phyloP scores from a whole-genome alignment of 1,284 basidiomycete genomes.

The Xerocomus amazonicus region DNA sequence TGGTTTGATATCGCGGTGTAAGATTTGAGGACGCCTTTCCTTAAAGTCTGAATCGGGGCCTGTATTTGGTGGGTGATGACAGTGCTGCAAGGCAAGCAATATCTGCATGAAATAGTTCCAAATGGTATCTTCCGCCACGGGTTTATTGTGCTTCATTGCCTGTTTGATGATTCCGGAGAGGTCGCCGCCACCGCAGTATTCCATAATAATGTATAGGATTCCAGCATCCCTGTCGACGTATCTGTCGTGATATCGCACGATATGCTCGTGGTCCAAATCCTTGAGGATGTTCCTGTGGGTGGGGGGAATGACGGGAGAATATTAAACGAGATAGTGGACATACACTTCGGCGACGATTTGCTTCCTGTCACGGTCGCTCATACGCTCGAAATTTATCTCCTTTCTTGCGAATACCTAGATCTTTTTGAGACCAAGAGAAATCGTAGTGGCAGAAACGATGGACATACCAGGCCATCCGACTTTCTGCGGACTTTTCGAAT shows the following conservation, averaged over 20 bases:
- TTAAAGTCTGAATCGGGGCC: constrained; percentile 41
- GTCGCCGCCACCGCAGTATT: constrained; percentile 95
- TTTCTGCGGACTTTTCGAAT: constrained; percentile 90
- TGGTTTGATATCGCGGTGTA: constrained; percentile 95
- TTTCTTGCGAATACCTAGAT: constrained; percentile 83
- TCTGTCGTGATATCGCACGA: constrained; percentile 91
- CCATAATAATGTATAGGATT: constrained; percentile 94
- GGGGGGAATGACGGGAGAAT: neutral
- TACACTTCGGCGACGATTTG: constrained; percentile 99
- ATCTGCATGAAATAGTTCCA: constrained; percentile 97
- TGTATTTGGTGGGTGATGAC: constrained; percentile 74
- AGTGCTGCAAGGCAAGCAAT: constrained; percentile 85
- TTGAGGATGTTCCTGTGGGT: constrained; percentile 85
- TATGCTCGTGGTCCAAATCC: constrained; percentile 90
- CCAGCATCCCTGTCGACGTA: constrained; percentile 89
- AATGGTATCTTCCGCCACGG: constrained; percentile 86
- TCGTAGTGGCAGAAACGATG: constrained; percentile 6
- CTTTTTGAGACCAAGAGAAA: constrained; percentile 1
- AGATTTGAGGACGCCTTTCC: constrained; percentile 68
- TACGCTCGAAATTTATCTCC: constrained; percentile 93
- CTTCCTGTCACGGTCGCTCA: constrained; percentile 89
- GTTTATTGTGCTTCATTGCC: constrained; percentile 60
- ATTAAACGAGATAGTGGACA: constrained; percentile 32
- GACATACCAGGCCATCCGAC: constrained; percentile 77
- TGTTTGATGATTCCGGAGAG: constrained; percentile 83